These are phyloP conservation scores for Nyssa sinensis DNA, from an alignment of 148 eudicot species.

Conservation along the genomic window DNA sequence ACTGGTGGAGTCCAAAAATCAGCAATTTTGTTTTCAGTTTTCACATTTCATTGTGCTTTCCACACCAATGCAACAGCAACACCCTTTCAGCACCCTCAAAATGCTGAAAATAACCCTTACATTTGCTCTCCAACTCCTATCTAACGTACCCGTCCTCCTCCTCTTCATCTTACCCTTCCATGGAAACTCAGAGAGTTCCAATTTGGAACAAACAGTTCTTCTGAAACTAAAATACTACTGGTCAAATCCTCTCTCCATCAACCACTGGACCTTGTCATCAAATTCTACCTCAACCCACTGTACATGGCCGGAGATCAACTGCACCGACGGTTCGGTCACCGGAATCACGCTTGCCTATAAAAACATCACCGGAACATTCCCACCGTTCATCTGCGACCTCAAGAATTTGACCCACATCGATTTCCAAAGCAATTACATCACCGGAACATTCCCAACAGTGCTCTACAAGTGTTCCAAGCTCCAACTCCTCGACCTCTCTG, in stretches of 20 bases:
- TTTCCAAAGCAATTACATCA: slow-evolving; percentile 12
- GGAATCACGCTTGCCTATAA: background rate
- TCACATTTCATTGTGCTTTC: no score
- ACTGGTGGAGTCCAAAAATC: no score
- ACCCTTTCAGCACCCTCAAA: no score
- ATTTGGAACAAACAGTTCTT: no score
- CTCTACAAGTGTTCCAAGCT: slow-evolving; percentile 20
- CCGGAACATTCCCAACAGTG: slow-evolving; percentile 14
- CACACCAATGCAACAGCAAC: no score
- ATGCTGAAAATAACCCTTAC: no score
- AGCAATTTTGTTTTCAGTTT: no score
- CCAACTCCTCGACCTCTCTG: slow-evolving; percentile 6
- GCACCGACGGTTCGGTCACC: slow-evolving; percentile 18
- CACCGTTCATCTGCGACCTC: slow-evolving; percentile 19
- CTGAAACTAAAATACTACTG: slow-evolving; percentile 25
- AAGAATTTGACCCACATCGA: background rate
- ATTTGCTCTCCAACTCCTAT: no score
- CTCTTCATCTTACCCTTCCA: no score
- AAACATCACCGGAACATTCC: slow-evolving; percentile 7
- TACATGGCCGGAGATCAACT: slow-evolving; percentile 36
- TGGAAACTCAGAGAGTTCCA: no score
- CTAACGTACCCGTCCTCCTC: no score
- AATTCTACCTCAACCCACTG: slow-evolving; percentile 27
- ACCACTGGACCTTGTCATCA: slow-evolving; percentile 33
- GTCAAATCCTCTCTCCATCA: slow-evolving; percentile 22